Evolutionary conservation across 371 early-diverging fungal species (phyloP).

Genomic region (Lichtheimia ornata): DNA sequence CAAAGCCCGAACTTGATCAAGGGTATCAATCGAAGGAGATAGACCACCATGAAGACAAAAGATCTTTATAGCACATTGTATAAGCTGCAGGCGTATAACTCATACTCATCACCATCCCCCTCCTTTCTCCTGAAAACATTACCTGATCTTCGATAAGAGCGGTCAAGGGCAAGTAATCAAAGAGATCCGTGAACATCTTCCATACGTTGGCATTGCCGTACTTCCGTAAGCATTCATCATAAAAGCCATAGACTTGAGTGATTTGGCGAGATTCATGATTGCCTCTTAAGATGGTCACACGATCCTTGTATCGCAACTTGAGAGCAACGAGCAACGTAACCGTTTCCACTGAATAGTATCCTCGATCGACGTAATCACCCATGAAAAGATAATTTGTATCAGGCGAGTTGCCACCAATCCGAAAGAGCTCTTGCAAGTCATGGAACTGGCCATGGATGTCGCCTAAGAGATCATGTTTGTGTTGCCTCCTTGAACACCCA

Average conservation of each 20-base stretch:
- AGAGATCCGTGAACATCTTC: constrained; percentile 98
- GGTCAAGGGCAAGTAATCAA: constrained; percentile 97
- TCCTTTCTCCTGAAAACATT: background rate
- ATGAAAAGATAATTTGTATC: constrained; percentile 98
- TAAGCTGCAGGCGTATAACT: background rate
- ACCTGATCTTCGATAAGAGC: constrained; percentile 73
- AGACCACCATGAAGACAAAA: constrained; percentile 99
- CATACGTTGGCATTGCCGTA: constrained; percentile 98
- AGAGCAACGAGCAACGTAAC: constrained; percentile 91
- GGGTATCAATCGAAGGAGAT: constrained; percentile 94
- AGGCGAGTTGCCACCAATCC: constrained; percentile 96
- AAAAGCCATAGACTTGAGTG: constrained; percentile 99
- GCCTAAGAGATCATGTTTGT: constrained; percentile 23
- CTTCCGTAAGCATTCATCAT: constrained; percentile 89
- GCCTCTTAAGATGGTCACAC: constrained; percentile 96
- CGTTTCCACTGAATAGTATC: constrained; percentile 98
- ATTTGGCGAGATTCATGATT: constrained; percentile 99
- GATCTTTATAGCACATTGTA: constrained; percentile 45
- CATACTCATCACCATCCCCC: no score
- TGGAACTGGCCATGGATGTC: constrained; percentile 99
- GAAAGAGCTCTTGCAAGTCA: constrained; percentile 97
- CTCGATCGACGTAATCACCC: constrained; percentile 99
- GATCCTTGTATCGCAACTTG: constrained; percentile 96
- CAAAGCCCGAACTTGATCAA: constrained; percentile 97
- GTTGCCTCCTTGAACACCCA: constrained; percentile 2